These are phyloP conservation scores for Colletotrichum spinosum DNA, from an alignment of 2,329 filamentous ascomycete genomes.

Conservation along the genomic window DNA sequence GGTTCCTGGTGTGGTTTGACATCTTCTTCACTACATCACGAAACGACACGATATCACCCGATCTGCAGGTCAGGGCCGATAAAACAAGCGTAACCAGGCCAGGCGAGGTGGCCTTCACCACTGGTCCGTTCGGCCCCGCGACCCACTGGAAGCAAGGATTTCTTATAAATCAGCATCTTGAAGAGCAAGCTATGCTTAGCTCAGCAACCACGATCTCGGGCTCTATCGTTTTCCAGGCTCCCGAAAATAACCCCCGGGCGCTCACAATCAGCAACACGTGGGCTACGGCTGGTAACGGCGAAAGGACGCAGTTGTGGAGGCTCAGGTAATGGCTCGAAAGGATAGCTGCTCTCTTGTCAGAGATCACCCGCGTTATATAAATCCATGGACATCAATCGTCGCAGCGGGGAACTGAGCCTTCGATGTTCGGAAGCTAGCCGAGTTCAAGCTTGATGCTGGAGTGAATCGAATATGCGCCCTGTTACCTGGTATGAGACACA, in stretches of 20 bases:
- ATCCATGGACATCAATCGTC: too few species aligned
- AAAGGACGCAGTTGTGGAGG: slow-evolving; percentile 62
- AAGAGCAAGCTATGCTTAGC: slow-evolving; percentile 58
- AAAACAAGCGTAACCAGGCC: slow-evolving; percentile 68
- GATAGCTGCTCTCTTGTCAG: background rate
- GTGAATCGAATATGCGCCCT: too few species aligned
- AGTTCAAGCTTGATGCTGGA: too few species aligned
- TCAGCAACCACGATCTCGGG: slow-evolving; percentile 72
- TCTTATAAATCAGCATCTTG: slow-evolving; percentile 73
- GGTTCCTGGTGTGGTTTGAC: slow-evolving; percentile 93
- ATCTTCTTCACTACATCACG: slow-evolving; percentile 83
- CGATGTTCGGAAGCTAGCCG: too few species aligned
- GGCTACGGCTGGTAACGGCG: slow-evolving; percentile 58
- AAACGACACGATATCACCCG: slow-evolving; percentile 59
- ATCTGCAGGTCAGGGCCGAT: slow-evolving; percentile 66
- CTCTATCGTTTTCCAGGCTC: slow-evolving; percentile 76
- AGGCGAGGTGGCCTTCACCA: slow-evolving; percentile 86
- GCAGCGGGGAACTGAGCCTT: too few species aligned
- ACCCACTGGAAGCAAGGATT: slow-evolving; percentile 95
- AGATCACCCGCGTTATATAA: background rate
- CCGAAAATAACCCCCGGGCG: slow-evolving; percentile 75
- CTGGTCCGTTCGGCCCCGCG: slow-evolving; percentile 78
- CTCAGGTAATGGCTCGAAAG: slow-evolving; percentile 49
- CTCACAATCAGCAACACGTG: slow-evolving; percentile 74
- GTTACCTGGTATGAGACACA: too few species aligned